Conservation (phyloP, 2,329 filamentous ascomycete species). For the Hypoxylon sp. region DNA sequence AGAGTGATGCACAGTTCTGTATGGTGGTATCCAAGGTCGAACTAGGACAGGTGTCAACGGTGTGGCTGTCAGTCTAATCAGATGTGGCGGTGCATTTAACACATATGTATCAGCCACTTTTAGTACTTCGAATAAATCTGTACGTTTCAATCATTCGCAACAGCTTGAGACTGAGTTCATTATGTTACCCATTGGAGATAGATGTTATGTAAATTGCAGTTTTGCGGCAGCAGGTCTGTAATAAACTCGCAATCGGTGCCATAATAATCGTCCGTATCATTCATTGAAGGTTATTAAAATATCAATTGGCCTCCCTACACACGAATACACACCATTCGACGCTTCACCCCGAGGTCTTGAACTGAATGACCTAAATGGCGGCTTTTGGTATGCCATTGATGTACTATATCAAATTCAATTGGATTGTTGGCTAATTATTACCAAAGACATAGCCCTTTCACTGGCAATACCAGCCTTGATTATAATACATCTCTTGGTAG, state of each 20-base stretch:
- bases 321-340: too few species aligned
- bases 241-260: too few species aligned
- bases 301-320: too few species aligned
- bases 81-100: conserved; percentile 16
- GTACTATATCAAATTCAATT: neutral
- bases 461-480: conserved; percentile 70
- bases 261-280: too few species aligned
- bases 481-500: conserved; percentile 73
- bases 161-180: neutral
- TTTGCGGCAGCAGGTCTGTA: conserved; percentile 18
- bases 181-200: neutral
- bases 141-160: neutral
- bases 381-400: conserved; percentile 37
- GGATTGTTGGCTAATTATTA: conserved; percentile 7
- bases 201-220: conserved; percentile 1
- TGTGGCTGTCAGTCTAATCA: conserved; percentile 16
- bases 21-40: too few species aligned
- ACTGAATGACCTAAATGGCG: conserved; percentile 34
- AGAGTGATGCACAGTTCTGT: too few species aligned
- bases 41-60: conserved; percentile 33
- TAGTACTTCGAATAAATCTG: neutral
- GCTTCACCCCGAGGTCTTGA: neutral
- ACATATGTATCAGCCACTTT: neutral
- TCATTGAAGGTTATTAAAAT: too few species aligned
- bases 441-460: conserved; percentile 57